Percentiles rank a stretch among this genome's conserved stretches.
phyloP scores from a whole-genome alignment of 345 rosid species.

The Gossypium stocksii region DNA sequence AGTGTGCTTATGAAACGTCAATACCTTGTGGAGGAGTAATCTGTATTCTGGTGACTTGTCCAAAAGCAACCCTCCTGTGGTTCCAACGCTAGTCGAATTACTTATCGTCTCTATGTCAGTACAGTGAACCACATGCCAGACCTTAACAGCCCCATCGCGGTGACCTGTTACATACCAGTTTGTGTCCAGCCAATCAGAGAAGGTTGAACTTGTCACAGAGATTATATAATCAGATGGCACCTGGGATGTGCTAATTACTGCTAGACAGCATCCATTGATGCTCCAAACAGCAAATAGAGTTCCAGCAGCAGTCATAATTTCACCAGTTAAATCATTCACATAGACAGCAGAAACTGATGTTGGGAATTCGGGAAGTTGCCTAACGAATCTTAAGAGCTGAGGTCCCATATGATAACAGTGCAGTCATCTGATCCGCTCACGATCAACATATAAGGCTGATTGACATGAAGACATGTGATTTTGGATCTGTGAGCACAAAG shows the following conservation, averaged over 20 bases:
- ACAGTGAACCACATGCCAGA: slow-evolving; percentile 91
- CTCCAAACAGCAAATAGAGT: slow-evolving; percentile 94
- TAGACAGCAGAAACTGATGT: slow-evolving; percentile 80
- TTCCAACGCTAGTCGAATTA: slow-evolving; percentile 41
- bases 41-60: slow-evolving; percentile 71
- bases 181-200: slow-evolving; percentile 90
- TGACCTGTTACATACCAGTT: slow-evolving; percentile 97
- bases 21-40: slow-evolving; percentile 72
- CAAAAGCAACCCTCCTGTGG: slow-evolving; percentile 47
- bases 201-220: slow-evolving; percentile 74
- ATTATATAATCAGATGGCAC: slow-evolving; percentile 92
- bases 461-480: slow-evolving; percentile 85
- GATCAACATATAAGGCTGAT: slow-evolving; percentile 95
- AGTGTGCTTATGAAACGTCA: slow-evolving; percentile 82
- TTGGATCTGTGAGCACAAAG: slow-evolving; percentile 79
- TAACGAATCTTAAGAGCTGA: slow-evolving; percentile 74
- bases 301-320: slow-evolving; percentile 94
- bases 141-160: slow-evolving; percentile 94
- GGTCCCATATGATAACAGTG: slow-evolving; percentile 93
- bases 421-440: slow-evolving; percentile 95
- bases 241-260: slow-evolving; percentile 84
- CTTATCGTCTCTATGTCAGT: slow-evolving; percentile 48
- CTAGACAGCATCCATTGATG: slow-evolving; percentile 94
- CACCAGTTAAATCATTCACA: slow-evolving; percentile 90
- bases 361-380: slow-evolving; percentile 90